phyloP scores from a whole-genome alignment of 805 yeast genomes.

The Myxozyma nipponensis region DNA sequence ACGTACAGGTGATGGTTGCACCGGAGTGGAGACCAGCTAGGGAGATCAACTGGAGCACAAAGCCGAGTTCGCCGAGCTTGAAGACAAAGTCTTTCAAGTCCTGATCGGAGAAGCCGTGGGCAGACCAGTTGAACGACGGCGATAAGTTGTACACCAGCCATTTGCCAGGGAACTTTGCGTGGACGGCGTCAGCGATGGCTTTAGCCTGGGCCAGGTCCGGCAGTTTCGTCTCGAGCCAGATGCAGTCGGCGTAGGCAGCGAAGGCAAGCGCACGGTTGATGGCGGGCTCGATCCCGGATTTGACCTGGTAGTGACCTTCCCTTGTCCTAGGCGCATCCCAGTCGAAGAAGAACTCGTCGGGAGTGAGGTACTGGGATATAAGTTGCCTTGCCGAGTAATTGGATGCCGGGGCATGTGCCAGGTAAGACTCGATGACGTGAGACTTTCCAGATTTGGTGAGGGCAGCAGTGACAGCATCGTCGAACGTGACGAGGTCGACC shows the following conservation, averaged over 20 bases:
- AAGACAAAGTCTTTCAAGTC: constrained; percentile 49
- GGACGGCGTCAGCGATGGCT: constrained; percentile 46
- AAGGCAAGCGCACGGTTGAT: constrained; percentile 51
- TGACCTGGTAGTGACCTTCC: constrained; percentile 53
- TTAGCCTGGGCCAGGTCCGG: constrained; percentile 53
- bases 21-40: constrained; percentile 57
- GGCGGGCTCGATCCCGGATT: constrained; percentile 52
- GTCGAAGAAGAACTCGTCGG: constrained; percentile 44
- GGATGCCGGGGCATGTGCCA: constrained; percentile 31
- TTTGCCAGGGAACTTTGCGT: constrained; percentile 47
- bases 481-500: constrained; percentile 45
- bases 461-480: constrained; percentile 36
- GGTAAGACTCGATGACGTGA: constrained; percentile 35
- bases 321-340: constrained; percentile 60
- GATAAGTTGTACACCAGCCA: constrained; percentile 59
- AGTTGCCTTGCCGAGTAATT: constrained; percentile 33
- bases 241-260: constrained; percentile 56
- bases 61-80: constrained; percentile 55
- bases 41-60: constrained; percentile 56
- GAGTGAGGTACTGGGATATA: constrained; percentile 34
- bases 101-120: constrained; percentile 50
- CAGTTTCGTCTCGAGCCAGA: constrained; percentile 61
- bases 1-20: constrained; percentile 49
- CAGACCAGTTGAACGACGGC: constrained; percentile 60
- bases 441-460: constrained; percentile 29